Evolutionary conservation across 2,329 filamentous ascomycete genomes (phyloP).

Genomic region (Apiospora phragmitis): DNA sequence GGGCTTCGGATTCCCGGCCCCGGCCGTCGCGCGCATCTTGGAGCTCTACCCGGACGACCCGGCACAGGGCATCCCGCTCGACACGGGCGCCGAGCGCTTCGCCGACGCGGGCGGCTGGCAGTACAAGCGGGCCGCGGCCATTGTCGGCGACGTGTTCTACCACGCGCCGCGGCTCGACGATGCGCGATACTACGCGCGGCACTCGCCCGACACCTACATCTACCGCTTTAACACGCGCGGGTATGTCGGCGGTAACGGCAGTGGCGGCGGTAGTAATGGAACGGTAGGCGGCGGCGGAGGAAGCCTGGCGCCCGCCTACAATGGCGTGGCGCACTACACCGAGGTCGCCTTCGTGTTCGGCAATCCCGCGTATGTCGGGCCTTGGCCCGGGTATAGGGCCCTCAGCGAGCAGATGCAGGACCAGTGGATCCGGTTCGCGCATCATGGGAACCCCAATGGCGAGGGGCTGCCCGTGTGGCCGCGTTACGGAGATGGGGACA

Average conservation of each 20-base stretch:
- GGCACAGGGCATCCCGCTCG: slow-evolving; percentile 14
- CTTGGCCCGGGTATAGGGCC: slow-evolving; percentile 40
- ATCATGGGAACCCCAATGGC: slow-evolving; percentile 44
- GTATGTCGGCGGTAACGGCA: slow-evolving; percentile 35
- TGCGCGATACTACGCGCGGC: slow-evolving; percentile 50
- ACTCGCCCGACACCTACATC: slow-evolving; percentile 53
- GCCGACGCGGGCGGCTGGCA: slow-evolving; percentile 14
- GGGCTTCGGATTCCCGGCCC: slow-evolving; percentile 19
- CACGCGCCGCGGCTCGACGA: slow-evolving; percentile 55
- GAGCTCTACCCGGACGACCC: slow-evolving; percentile 19
- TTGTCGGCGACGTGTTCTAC: slow-evolving; percentile 54
- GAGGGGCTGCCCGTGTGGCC: slow-evolving; percentile 29
- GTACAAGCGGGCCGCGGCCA: slow-evolving; percentile 24
- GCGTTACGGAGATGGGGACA: slow-evolving; percentile 24
- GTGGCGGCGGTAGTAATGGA: slow-evolving; percentile 24
- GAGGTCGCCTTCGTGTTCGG: slow-evolving; percentile 57
- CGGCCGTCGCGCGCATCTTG: neutral
- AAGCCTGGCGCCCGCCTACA: slow-evolving; percentile 18
- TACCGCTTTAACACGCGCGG: slow-evolving; percentile 47
- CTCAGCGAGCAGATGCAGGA: slow-evolving; percentile 49
- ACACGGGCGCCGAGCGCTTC: slow-evolving; percentile 6
- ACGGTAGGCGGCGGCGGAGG: slow-evolving; percentile 11
- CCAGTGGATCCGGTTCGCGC: slow-evolving; percentile 53
- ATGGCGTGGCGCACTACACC: slow-evolving; percentile 40
- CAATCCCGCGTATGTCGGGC: slow-evolving; percentile 45